These are phyloP conservation scores for Nosema granulosis DNA, from an alignment of 371 early-diverging fungal species.

Conservation along the genomic window DNA sequence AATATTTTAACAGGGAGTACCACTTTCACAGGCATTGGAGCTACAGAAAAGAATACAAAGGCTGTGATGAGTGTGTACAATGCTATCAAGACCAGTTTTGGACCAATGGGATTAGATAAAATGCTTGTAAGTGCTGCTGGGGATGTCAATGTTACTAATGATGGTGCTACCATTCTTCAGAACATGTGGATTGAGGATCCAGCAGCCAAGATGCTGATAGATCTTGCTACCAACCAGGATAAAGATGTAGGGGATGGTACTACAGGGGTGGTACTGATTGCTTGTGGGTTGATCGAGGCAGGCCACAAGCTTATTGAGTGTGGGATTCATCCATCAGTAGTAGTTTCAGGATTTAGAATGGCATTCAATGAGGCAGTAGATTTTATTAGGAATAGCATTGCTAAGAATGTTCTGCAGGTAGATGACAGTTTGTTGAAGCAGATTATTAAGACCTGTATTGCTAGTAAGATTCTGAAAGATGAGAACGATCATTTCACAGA, in stretches of 20 bases:
- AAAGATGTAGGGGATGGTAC: constrained; percentile 99
- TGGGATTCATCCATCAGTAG: constrained; percentile 93
- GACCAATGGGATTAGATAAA: constrained; percentile 99
- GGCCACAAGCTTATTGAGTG: constrained; percentile 92
- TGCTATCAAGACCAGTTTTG: constrained; percentile 92
- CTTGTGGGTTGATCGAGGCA: constrained; percentile 86
- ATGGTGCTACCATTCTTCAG: constrained; percentile 96
- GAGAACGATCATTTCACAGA: constrained; percentile 86
- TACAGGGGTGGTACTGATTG: constrained; percentile 97
- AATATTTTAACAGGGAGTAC: constrained; percentile 47
- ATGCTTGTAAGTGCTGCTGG: constrained; percentile 99
- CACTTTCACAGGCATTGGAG: constrained; percentile 25
- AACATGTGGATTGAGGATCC: constrained; percentile 94
- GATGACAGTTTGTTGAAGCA: constrained; percentile 69
- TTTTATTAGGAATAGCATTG: constrained; percentile 89
- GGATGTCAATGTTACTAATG: constrained; percentile 96
- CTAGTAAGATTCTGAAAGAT: constrained; percentile 88
- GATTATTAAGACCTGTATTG: constrained; percentile 93
- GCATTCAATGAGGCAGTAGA: constrained; percentile 95
- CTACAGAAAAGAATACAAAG: constrained; percentile 44
- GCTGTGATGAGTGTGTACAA: constrained; percentile 68
- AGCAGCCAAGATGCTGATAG: constrained; percentile 88
- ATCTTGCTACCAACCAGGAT: constrained; percentile 96
- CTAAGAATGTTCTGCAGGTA: constrained; percentile 46
- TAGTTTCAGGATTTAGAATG: constrained; percentile 91